Evolutionary conservation across 2,329 filamentous ascomycete species (phyloP).

Genomic region (Aciculosporium take): DNA sequence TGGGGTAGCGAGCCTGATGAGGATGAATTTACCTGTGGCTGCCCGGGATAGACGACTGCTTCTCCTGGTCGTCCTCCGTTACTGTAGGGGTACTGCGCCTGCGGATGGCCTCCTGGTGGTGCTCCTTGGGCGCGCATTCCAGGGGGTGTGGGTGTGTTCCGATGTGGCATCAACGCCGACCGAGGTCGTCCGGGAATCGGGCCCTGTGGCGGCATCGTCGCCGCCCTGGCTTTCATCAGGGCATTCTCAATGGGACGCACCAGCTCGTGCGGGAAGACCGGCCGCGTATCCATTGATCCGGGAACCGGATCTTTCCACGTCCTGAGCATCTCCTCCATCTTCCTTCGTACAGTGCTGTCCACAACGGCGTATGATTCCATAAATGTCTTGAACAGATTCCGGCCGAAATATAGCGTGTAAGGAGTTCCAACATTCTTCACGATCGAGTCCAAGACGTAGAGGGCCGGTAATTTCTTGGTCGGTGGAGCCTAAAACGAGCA

Average conservation of each 20-base stretch:
- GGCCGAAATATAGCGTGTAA: constrained; percentile 88
- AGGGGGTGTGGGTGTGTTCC: constrained; percentile 63
- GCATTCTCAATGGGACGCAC: constrained; percentile 89
- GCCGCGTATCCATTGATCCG: constrained; percentile 80
- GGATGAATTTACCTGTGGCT: constrained; percentile 15
- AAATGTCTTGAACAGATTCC: constrained; percentile 83
- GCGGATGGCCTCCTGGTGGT: constrained; percentile 13
- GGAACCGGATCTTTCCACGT: constrained; percentile 97
- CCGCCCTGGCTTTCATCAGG: constrained; percentile 63
- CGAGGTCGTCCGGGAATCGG: constrained; percentile 31
- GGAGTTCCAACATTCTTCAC: constrained; percentile 98
- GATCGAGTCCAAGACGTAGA: constrained; percentile 95
- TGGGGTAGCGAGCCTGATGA: neutral
- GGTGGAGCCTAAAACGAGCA: constrained; percentile 55
- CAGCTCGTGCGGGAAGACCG: constrained; percentile 78
- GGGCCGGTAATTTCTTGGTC: constrained; percentile 78
- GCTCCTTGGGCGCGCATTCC: constrained; percentile 20
- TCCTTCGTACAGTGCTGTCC: constrained; percentile 65
- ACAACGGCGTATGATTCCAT: constrained; percentile 94
- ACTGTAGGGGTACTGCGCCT: constrained; percentile 15
- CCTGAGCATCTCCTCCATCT: constrained; percentile 93
- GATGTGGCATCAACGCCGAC: constrained; percentile 42
- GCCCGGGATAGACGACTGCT: constrained; percentile 10
- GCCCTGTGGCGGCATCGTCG: constrained; percentile 41
- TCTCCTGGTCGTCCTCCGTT: constrained; percentile 18